These are phyloP conservation scores for Fraxinus nigra DNA, from an alignment of 305 asterid genomes.

Conservation along the genomic window DNA sequence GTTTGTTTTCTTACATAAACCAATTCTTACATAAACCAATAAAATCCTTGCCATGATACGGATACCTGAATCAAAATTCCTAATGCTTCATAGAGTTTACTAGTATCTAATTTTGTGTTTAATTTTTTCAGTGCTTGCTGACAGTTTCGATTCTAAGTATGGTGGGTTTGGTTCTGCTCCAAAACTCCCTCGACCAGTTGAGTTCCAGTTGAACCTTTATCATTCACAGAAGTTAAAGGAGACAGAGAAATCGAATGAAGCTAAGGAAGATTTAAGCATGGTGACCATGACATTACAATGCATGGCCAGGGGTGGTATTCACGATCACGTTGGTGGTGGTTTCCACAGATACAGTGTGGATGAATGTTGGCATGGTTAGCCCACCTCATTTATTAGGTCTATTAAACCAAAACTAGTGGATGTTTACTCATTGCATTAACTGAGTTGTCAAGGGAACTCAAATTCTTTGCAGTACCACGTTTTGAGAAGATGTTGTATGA, in stretches of 20 bases:
- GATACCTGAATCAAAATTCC: background rate
- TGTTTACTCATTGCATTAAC: conserved; percentile 3
- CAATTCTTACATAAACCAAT: background rate
- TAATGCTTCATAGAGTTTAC: background rate
- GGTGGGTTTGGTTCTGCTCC: conserved; percentile 97
- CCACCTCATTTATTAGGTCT: background rate
- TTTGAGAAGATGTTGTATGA: conserved; percentile 97
- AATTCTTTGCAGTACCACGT: conserved; percentile 74
- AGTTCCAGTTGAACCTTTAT: conserved; percentile 77
- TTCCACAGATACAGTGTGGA: conserved; percentile 97
- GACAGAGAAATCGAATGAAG: conserved; percentile 55
- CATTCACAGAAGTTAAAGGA: conserved; percentile 63
- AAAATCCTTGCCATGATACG: background rate
- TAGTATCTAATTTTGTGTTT: background rate
- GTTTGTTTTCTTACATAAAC: background rate
- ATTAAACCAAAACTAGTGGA: background rate
- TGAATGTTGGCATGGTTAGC: conserved; percentile 96
- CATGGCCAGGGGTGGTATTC: conserved; percentile 92
- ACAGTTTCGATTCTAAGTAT: conserved; percentile 60
- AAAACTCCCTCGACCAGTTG: conserved; percentile 95
- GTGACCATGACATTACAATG: conserved; percentile 58
- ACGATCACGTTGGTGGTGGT: conserved; percentile 94
- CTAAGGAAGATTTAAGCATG: conserved; percentile 61
- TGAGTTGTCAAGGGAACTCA: background rate
- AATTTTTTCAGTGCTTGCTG: conserved; percentile 37